Percentiles rank a stretch among this genome's conserved stretches.
Conservation (phyloP, 1,139 yeast genomes). For the Komagataea norvegica region DNA sequence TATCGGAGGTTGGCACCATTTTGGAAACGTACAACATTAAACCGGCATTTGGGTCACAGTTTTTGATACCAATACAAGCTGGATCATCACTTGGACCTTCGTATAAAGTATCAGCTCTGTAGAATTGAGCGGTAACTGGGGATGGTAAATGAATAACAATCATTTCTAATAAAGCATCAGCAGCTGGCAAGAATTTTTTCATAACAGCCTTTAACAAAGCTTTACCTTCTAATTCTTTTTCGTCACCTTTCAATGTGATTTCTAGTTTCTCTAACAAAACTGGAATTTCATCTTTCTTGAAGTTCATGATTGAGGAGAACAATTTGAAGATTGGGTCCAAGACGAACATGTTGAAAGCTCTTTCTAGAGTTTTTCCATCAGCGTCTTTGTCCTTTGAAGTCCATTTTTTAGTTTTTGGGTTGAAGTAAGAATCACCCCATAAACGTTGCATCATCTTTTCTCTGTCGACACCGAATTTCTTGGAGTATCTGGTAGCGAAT, state of each 20-base stretch:
- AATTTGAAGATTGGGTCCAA: conserved; percentile 99
- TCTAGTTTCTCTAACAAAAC: conserved; percentile 87
- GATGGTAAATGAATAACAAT: conserved; percentile 98
- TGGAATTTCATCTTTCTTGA: conserved; percentile 95
- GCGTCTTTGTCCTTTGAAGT: conserved; percentile 95
- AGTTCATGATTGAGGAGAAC: conserved; percentile 93
- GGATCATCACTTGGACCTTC: conserved; percentile 99
- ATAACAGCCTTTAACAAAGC: conserved; percentile 96
- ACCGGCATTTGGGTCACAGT: conserved; percentile 98
- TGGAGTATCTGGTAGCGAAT: conserved; percentile 96
- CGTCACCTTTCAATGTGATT: conserved; percentile 84
- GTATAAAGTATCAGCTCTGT: conserved; percentile 99
- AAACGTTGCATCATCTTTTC: conserved; percentile 97
- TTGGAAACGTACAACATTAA: conserved; percentile 99
- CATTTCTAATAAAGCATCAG: conserved; percentile 99
- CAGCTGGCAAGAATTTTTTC: conserved; percentile 99
- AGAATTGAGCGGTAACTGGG: conserved; percentile 97
- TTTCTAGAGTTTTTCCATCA: conserved; percentile 91
- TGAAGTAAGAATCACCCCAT: conserved; percentile 99
- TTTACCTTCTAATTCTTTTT: conserved; percentile 97
- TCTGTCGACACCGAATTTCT: conserved; percentile 99
- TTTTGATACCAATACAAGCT: conserved; percentile 86
- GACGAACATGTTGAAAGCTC: conserved; percentile 99
- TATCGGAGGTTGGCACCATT: conserved; percentile 99
- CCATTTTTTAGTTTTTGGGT: conserved; percentile 99